Evolutionary conservation across 2,329 filamentous ascomycete genomes (phyloP).

Genomic region (Fusarium lyarnte): DNA sequence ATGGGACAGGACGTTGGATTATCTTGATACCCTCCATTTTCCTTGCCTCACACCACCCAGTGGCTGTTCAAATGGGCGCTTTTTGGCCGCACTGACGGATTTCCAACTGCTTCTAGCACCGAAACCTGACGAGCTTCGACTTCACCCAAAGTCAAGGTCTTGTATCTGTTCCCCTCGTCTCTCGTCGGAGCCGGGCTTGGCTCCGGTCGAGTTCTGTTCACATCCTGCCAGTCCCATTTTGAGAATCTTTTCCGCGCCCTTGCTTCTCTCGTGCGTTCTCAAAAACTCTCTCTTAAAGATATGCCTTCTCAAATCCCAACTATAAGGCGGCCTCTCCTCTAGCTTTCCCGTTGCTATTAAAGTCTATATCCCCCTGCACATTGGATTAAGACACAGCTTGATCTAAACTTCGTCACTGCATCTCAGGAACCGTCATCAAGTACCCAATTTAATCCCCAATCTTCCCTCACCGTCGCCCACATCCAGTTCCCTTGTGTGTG

Average conservation of each 20-base stretch:
- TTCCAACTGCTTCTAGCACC: slow-evolving; percentile 35
- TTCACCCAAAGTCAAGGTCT: slow-evolving; percentile 30
- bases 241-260: slow-evolving; percentile 44
- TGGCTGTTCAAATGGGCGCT: slow-evolving; percentile 11
- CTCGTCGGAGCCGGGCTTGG: slow-evolving; percentile 45
- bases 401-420: slow-evolving; percentile 9
- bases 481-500: slow-evolving; percentile 27
- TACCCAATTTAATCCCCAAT: slow-evolving; percentile 35
- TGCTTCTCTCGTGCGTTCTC: slow-evolving; percentile 34
- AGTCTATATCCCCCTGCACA: slow-evolving; percentile 10
- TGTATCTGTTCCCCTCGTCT: slow-evolving; percentile 42
- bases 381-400: slow-evolving; percentile 23
- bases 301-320: slow-evolving; percentile 35
- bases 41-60: slow-evolving; percentile 31
- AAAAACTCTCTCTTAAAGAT: slow-evolving; percentile 41
- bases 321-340: slow-evolving; percentile 33
- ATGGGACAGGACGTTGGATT: slow-evolving; percentile 29
- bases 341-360: slow-evolving; percentile 35
- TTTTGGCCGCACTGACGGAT: slow-evolving; percentile 30
- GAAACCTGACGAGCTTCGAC: slow-evolving; percentile 33
- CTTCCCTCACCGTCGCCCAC: slow-evolving; percentile 24
- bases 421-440: slow-evolving; percentile 26
- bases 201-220: slow-evolving; percentile 45
- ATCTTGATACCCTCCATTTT: slow-evolving; percentile 40
- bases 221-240: slow-evolving; percentile 44